phyloP scores from a whole-genome alignment of 2,329 filamentous ascomycete genomes.

The Trichoderma koningiopsis region DNA sequence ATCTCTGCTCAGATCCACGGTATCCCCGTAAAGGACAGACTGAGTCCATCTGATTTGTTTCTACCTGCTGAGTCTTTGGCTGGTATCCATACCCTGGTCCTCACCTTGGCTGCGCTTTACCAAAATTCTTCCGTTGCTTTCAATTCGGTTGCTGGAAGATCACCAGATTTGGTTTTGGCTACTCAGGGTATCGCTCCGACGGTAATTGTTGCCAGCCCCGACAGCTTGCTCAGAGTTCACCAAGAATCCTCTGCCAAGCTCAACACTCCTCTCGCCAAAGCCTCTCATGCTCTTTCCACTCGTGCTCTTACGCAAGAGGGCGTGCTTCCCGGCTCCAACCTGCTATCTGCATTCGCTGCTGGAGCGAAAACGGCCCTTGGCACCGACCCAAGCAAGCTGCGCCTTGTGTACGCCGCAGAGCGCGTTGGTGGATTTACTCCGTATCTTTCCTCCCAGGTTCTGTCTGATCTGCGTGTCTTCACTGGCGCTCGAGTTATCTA shows the following conservation, averaged over 20 bases:
- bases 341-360: conserved; percentile 55
- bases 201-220: conserved; percentile 75
- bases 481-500: conserved; percentile 81
- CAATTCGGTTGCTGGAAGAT: conserved; percentile 79
- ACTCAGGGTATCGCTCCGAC: conserved; percentile 78
- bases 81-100: conserved; percentile 74
- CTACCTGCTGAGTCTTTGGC: conserved; percentile 81
- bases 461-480: conserved; percentile 82
- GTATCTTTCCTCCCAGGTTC: conserved; percentile 65
- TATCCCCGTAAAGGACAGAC: conserved; percentile 72
- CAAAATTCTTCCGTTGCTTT: conserved; percentile 83
- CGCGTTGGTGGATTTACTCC: conserved; percentile 64
- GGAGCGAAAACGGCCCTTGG: conserved; percentile 62
- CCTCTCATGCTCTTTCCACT: conserved; percentile 72
- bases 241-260: conserved; percentile 60
- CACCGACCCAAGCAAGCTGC: conserved; percentile 69
- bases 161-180: conserved; percentile 71
- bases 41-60: conserved; percentile 76
- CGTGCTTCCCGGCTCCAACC: conserved; percentile 63
- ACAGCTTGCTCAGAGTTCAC: conserved; percentile 71
- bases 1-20: conserved; percentile 76
- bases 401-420: conserved; percentile 79
- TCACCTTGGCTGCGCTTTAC: conserved; percentile 81
- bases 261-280: conserved; percentile 63
- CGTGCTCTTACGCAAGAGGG: conserved; percentile 70